Evolutionary conservation across 257 asterid species (phyloP), one percentile per base, ranked within the genome.

Genomic region (Solanum virginianum): DNA sequence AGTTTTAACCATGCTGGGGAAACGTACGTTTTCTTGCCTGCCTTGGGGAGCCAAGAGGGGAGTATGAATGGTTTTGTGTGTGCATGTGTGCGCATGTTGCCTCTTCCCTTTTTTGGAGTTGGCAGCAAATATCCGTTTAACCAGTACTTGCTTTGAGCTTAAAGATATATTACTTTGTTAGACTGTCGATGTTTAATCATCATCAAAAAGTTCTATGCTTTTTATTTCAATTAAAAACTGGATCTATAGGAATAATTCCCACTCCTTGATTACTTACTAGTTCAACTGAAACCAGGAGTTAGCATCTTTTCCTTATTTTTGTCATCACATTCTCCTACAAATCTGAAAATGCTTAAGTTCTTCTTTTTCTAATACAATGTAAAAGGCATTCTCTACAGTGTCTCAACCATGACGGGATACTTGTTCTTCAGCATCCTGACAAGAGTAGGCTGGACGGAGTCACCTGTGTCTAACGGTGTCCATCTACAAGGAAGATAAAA

Each of bases 371-470:
- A 53, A 7, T 26, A 75, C 22, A 53, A 77, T 51, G 82, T 79
- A 16, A 79, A 24, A 53, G 49, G 29, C 65, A 53, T 53, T 8
- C 59, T 82, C 84, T 93, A 91, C 11, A 95, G 90, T 60, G 90
- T 80, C 87, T 92, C 97, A 80, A 92, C 92, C 85, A 85, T 62
- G 88, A 93, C 75, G 10, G 98, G 98, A 54, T 93, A 93, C 89
- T 92, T 94, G 94, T 93, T 94, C 90, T 91, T 92, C 9, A 96
- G 95, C 98, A 95, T 93, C 82, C 97, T 90, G 18, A 95, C 95
- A 8, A 95, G 93, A 39, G 98, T 93, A 85, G 98, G 93, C 88
- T 92, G 92, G 84, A 95, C 92, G 6, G 97, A 80, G 24, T 91
- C 90, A 47, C 92, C 97, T 74, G 85, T 91, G 88, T 91, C 97